Percentiles rank a stretch among this genome's conserved stretches.
phyloP scores from a whole-genome alignment of 345 rosid genomes.

The Populus euphratica region DNA sequence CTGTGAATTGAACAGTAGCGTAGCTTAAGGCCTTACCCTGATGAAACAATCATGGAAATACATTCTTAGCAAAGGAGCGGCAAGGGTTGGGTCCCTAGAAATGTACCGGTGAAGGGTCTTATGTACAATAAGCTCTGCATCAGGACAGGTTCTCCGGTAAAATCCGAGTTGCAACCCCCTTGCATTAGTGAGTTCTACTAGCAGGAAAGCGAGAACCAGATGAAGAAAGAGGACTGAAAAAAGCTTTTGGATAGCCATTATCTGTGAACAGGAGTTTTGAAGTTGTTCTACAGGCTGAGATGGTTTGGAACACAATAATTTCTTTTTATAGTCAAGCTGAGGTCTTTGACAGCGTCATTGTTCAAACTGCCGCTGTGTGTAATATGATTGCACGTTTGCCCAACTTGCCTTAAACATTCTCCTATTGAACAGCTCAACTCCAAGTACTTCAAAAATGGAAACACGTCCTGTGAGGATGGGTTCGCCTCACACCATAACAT shows the following conservation, averaged over 20 bases:
- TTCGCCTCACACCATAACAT: neutral
- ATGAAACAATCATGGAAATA: constrained; percentile 56
- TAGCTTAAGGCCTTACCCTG: constrained; percentile 23
- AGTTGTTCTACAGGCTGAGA: neutral
- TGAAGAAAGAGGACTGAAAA: constrained; percentile 28
- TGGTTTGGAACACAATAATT: neutral
- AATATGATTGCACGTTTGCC: neutral
- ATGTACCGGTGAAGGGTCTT: constrained; percentile 24
- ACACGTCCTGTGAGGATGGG: neutral
- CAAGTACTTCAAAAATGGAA: neutral
- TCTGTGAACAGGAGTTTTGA: constrained; percentile 3
- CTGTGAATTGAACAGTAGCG: neutral
- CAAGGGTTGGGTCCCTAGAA: constrained; percentile 39
- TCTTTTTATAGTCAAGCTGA: constrained; percentile 30
- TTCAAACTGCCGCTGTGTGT: constrained; percentile 12
- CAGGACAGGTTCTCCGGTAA: constrained; percentile 41
- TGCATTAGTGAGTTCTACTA: constrained; percentile 11
- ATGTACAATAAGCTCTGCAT: constrained; percentile 31
- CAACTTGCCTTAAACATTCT: neutral
- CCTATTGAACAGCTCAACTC: neutral
- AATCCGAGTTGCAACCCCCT: constrained; percentile 30
- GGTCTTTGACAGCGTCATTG: constrained; percentile 22
- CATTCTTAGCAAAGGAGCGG: constrained; percentile 48
- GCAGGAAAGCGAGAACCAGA: constrained; percentile 25
- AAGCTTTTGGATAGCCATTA: constrained; percentile 44